Evolutionary conservation across 352 stramenopile species (phyloP).

Genomic region (Phytophthora tubulina): DNA sequence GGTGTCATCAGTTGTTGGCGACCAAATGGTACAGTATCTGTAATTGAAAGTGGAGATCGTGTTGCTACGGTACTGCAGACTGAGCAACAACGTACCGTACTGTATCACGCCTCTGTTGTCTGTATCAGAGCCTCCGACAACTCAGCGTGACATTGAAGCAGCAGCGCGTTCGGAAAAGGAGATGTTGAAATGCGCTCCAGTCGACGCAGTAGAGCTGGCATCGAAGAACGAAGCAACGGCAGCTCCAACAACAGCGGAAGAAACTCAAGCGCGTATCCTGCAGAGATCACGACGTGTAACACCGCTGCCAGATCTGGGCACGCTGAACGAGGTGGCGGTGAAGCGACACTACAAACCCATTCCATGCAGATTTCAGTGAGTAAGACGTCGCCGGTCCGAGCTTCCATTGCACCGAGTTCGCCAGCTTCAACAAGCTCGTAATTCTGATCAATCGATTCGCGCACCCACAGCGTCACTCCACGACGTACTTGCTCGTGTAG

Average conservation of each 20-base stretch:
- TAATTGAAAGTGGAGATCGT: no score
- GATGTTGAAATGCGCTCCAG: constrained; percentile 20
- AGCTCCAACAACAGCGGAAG: constrained; percentile 34
- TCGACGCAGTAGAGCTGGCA: constrained; percentile 22
- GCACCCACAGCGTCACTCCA: constrained; percentile 17
- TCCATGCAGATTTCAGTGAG: constrained; percentile 35
- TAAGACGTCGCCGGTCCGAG: constrained; percentile 4
- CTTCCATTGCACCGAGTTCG: not conserved
- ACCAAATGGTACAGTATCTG: no score
- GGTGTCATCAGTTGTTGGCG: no score
- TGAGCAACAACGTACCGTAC: no score
- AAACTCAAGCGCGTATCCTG: constrained; percentile 31
- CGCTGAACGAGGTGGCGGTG: not conserved
- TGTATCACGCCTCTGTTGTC: no score
- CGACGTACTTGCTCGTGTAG: constrained; percentile 32
- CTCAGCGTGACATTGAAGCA: constrained; percentile 27
- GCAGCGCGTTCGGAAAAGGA: not conserved
- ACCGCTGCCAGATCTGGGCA: not conserved
- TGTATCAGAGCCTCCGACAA: constrained; percentile 17
- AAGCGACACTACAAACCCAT: constrained; percentile 10
- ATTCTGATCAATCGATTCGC: constrained; percentile 3
- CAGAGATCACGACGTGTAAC: constrained; percentile 17
- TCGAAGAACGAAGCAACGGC: constrained; percentile 6
- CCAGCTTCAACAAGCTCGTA: not conserved
- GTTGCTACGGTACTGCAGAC: no score